Base-by-base conservation (phyloP, 352 stramenopile species). In the Chrysophaeum taylorii region DNA sequence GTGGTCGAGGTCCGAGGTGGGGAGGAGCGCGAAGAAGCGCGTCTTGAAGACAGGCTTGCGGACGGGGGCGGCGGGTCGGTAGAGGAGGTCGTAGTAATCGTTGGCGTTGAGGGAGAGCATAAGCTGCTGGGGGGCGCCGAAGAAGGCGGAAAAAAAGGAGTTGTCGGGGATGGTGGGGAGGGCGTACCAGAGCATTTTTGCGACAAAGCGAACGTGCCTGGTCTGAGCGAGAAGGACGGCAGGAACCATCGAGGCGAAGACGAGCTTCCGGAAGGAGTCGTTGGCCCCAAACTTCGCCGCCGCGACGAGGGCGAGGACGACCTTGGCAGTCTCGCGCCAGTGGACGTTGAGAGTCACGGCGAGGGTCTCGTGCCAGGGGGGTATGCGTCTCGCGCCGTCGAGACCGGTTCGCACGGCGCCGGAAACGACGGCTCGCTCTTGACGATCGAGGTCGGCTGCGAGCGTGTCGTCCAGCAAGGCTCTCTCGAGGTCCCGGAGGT, bases 41-140 rank as follows among this genome's bases (percentile, higher is more conserved):
- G n/a, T n/a, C n/a, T n/a, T n/a, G n/a, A n/a, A n/a, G n/a, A n/a
- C n/a, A n/a, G n/a, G n/a, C n/a, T n/a, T n/a, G n/a, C n/a, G n/a
- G n/a, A n/a, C n/a, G n/a, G n/a, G n/a, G n/a, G n/a, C n/a, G n/a
- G n/a, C n/a, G 33, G 57, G 57, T 36, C 57, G 31, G 57, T 35
- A 66, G 33, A 66, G 57, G 12, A 27, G 33, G 5, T 4, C 1
- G 14, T 16, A 9, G 36, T 66, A 66, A 23, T 5, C 5, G 12
- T 16, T 36, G 33, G 41, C 57, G 57, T 66, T 36, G 57, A 66
- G 57, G 14, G 57, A 27, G 33, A 66, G 31, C 33, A 66, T 66
- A 7, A 66, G 2, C 35, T 66, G 57, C 57, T 66, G 57, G 12
- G 57, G 57, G 2, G 33, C 57, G 57, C 7, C 27, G 33, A 66